A percentile compares a stretch with the other conserved stretches of the same genome.
phyloP scores from a whole-genome alignment of 495 filamentous ascomycete genomes.

The Hamigera avellanea region DNA sequence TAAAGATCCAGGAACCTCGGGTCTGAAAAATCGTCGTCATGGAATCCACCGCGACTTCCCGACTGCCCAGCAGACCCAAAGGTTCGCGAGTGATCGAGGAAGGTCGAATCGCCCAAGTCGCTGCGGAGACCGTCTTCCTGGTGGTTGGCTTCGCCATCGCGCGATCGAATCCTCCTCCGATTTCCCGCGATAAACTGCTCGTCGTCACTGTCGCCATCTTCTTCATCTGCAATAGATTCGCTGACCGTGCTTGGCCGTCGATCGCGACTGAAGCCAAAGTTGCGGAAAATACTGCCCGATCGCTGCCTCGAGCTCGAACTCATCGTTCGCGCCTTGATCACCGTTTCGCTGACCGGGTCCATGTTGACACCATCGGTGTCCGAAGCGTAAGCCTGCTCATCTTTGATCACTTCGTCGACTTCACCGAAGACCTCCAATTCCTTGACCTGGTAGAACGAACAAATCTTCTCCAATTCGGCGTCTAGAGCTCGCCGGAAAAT shows the following conservation, averaged over 20 bases:
- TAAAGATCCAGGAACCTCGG: slow-evolving; percentile 57
- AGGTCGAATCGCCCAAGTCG: slow-evolving; percentile 26
- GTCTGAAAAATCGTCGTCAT: slow-evolving; percentile 61
- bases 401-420: slow-evolving; percentile 61
- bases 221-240: slow-evolving; percentile 35
- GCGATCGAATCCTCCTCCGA: slow-evolving; percentile 14
- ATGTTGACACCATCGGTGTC: slow-evolving; percentile 47
- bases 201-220: slow-evolving; percentile 47
- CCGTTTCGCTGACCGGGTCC: slow-evolving; percentile 39
- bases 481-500: slow-evolving; percentile 75
- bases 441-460: slow-evolving; percentile 78
- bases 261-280: slow-evolving; percentile 24
- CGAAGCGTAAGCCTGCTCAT: slow-evolving; percentile 60
- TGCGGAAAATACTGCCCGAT: slow-evolving; percentile 33
- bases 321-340: slow-evolving; percentile 29
- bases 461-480: slow-evolving; percentile 85
- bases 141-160: slow-evolving; percentile 16
- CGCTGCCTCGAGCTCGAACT: slow-evolving; percentile 31
- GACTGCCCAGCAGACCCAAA: slow-evolving; percentile 7
- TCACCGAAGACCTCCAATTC: slow-evolving; percentile 76
- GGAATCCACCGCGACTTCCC: slow-evolving; percentile 9
- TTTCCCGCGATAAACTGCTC: slow-evolving; percentile 10
- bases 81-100: slow-evolving; percentile 14
- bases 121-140: slow-evolving; percentile 36
- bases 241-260: slow-evolving; percentile 40